Conservation (phyloP, 495 filamentous ascomycete genomes). For the Apodospora peruviana region DNA sequence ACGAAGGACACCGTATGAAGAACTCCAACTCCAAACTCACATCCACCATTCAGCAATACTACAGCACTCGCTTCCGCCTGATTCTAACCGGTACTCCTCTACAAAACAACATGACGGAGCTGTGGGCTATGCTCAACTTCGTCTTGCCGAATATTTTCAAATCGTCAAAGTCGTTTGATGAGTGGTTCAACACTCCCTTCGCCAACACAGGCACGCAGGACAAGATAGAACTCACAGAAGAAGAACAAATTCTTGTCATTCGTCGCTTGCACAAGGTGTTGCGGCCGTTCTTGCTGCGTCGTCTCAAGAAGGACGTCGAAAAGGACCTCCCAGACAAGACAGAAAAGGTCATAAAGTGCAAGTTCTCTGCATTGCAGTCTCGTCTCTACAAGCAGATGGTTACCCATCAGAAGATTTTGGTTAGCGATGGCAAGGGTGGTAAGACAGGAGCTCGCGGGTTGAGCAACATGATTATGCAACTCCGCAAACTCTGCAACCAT, state of each 20-base stretch:
- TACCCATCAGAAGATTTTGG: slow-evolving; percentile 85
- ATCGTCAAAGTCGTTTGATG: slow-evolving; percentile 97
- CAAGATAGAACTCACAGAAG: slow-evolving; percentile 97
- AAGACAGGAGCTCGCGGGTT: slow-evolving; percentile 93
- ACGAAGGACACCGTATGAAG: slow-evolving; percentile 99
- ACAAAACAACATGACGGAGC: slow-evolving; percentile 92
- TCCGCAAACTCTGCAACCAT: slow-evolving; percentile 98
- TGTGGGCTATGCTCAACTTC: slow-evolving; percentile 98
- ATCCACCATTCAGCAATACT: slow-evolving; percentile 89
- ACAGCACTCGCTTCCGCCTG: slow-evolving; percentile 86
- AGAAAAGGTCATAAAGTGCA: slow-evolving; percentile 98
- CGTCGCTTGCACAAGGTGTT: slow-evolving; percentile 97
- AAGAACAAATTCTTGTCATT: slow-evolving; percentile 98
- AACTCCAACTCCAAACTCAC: slow-evolving; percentile 96
- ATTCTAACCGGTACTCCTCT: slow-evolving; percentile 96
- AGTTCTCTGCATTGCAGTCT: slow-evolving; percentile 88
- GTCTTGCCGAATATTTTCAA: slow-evolving; percentile 98
- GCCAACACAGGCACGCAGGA: slow-evolving; percentile 97
- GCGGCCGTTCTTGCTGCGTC: slow-evolving; percentile 92
- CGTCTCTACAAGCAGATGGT: slow-evolving; percentile 96
- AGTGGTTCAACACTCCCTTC: slow-evolving; percentile 99
- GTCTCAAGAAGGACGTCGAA: slow-evolving; percentile 98
- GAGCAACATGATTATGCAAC: slow-evolving; percentile 99
- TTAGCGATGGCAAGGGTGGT: slow-evolving; percentile 90
- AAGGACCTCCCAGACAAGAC: slow-evolving; percentile 98